Percentiles rank a stretch among this genome's conserved stretches.
Evolutionary conservation across 257 asterid genomes (phyloP).

Genomic region (Nicotiana tomentosiformis): DNA sequence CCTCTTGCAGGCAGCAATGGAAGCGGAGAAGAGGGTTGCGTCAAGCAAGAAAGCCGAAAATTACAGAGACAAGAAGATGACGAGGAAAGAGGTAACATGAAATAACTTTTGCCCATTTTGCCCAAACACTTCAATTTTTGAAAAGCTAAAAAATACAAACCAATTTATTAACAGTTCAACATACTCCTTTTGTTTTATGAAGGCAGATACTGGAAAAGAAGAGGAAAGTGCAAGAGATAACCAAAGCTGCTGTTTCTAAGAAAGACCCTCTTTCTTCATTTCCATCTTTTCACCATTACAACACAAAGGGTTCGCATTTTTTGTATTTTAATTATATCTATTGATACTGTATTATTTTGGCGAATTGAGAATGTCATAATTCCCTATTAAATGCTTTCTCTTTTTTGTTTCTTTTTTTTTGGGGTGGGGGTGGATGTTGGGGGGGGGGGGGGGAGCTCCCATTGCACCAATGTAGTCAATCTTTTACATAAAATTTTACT

Average conservation of each 20-base stretch:
- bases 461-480: no score
- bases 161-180: background rate
- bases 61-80: slow-evolving; percentile 27
- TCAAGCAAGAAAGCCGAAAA: background rate
- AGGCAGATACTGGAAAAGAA: slow-evolving; percentile 63
- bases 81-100: slow-evolving; percentile 44
- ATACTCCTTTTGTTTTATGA: slow-evolving; percentile 9
- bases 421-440: background rate
- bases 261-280: slow-evolving; percentile 53
- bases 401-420: background rate
- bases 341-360: background rate
- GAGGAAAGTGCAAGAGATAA: slow-evolving; percentile 40
- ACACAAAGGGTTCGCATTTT: slow-evolving; percentile 37
- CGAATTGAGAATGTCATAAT: background rate
- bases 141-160: background rate
- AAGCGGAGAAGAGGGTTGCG: slow-evolving; percentile 9
- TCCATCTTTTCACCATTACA: slow-evolving; percentile 50
- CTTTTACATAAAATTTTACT: no score
- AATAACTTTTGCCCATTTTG: background rate
- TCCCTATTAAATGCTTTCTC: background rate
- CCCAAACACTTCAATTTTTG: background rate
- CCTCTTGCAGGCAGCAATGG: slow-evolving; percentile 22
- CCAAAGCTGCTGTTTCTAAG: slow-evolving; percentile 46
- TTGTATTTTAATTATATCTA: background rate
- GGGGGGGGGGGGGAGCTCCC: no score